A percentile compares a stretch with the other conserved stretches of the same genome.
Conservation (phyloP, 768 basidiomycete species). For the Mycena galopus region DNA sequence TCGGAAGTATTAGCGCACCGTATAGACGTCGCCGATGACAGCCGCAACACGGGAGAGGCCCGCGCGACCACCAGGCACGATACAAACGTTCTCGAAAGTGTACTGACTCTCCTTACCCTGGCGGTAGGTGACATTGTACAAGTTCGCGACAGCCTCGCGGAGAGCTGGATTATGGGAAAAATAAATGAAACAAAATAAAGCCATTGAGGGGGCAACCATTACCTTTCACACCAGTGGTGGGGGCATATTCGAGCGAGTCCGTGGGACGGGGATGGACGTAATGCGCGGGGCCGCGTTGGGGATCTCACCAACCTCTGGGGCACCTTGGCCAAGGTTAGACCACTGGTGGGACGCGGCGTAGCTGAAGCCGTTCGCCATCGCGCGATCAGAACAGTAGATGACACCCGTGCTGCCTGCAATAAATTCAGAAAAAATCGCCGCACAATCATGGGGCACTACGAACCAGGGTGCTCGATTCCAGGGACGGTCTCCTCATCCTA, state of each 20-base stretch:
- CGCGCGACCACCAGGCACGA: slow-evolving; percentile 93
- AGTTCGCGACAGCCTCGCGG: slow-evolving; percentile 88
- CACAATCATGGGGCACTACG: slow-evolving; percentile 46
- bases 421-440: slow-evolving; percentile 39
- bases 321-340: slow-evolving; percentile 93
- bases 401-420: slow-evolving; percentile 62
- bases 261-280: slow-evolving; percentile 72
- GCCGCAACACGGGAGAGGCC: slow-evolving; percentile 93
- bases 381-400: slow-evolving; percentile 92
- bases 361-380: slow-evolving; percentile 95
- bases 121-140: slow-evolving; percentile 92
- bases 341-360: slow-evolving; percentile 84
- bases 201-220: slow-evolving; percentile 1
- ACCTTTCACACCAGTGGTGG: slow-evolving; percentile 93
- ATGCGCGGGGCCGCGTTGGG: slow-evolving; percentile 81
- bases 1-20: slow-evolving; percentile 57
- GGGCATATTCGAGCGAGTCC: slow-evolving; percentile 91
- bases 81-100: slow-evolving; percentile 93
- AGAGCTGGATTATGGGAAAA: slow-evolving; percentile 64
- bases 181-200: slow-evolving; percentile 19
- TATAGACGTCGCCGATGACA: slow-evolving; percentile 91
- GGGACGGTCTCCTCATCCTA: slow-evolving; percentile 93
- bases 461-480: slow-evolving; percentile 84
- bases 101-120: slow-evolving; percentile 86
- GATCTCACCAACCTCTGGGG: slow-evolving; percentile 89